Conservation (phyloP, 345 rosid species). For the Hibiscus tridactylites region DNA sequence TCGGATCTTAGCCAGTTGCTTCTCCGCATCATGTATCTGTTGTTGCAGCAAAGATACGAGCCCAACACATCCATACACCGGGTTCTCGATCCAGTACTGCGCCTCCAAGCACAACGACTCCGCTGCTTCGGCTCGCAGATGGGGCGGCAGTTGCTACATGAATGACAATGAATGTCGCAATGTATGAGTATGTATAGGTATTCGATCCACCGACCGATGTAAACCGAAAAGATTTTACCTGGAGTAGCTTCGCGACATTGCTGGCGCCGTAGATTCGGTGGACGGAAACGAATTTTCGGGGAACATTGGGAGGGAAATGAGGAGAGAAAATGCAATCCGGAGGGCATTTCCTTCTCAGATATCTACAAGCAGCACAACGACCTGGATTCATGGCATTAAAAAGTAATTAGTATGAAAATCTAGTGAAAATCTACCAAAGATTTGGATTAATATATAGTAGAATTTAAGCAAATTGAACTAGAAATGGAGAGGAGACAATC, state of each 20-base stretch:
- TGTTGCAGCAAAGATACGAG: slow-evolving; percentile 31
- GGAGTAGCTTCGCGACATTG: slow-evolving; percentile 60
- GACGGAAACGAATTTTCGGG: slow-evolving; percentile 45
- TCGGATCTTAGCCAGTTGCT: slow-evolving; percentile 33
- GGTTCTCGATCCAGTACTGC: slow-evolving; percentile 38
- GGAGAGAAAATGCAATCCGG: slow-evolving; percentile 61
- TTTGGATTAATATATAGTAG: neutral
- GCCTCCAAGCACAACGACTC: slow-evolving; percentile 53
- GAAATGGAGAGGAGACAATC: neutral
- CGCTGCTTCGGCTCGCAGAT: slow-evolving; percentile 38
- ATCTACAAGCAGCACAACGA: slow-evolving; percentile 64
- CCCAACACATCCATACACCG: slow-evolving; percentile 61
- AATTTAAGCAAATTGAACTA: neutral
- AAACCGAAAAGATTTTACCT: slow-evolving; percentile 22
- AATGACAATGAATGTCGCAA: no score
- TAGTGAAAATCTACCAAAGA: neutral
- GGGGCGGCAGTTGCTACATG: slow-evolving; percentile 37
- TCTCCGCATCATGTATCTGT: slow-evolving; percentile 36
- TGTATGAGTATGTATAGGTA: no score
- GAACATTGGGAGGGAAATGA: slow-evolving; percentile 46
- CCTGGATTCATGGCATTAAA: slow-evolving; percentile 10
- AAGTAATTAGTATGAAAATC: neutral
- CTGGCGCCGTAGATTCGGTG: slow-evolving; percentile 76
- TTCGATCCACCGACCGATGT: neutral
- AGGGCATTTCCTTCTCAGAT: slow-evolving; percentile 61